phyloP scores from a whole-genome alignment of 2,329 filamentous ascomycete species.

The Diplocarpon rosae region DNA sequence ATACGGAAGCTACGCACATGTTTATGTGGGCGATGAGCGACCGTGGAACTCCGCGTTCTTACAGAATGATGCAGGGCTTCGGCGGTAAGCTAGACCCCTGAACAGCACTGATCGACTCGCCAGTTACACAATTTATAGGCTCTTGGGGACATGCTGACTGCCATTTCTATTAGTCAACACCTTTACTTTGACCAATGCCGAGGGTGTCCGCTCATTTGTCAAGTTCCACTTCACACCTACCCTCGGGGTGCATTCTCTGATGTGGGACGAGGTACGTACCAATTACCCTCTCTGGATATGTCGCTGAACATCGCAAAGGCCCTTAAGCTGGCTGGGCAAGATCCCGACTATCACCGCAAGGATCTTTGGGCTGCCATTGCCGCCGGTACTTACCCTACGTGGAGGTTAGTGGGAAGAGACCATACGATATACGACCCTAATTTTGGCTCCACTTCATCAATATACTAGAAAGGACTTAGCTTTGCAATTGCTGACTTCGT shows the following conservation, averaged over 20 bases:
- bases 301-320: slow-evolving; percentile 28
- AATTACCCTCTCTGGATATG: no score
- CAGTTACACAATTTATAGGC: no score
- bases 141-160: no score
- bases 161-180: slow-evolving; percentile 49
- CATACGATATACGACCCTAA: no score
- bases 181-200: slow-evolving; percentile 54
- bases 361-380: slow-evolving; percentile 67
- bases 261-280: slow-evolving; percentile 54
- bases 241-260: slow-evolving; percentile 58
- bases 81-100: slow-evolving; percentile 30
- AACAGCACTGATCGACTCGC: no score
- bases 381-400: slow-evolving; percentile 58
- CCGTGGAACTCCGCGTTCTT: slow-evolving; percentile 60
- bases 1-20: slow-evolving; percentile 67
- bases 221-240: slow-evolving; percentile 71
- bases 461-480: no score
- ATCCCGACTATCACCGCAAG: slow-evolving; percentile 74
- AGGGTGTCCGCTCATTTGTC: slow-evolving; percentile 60
- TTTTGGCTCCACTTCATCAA: no score
- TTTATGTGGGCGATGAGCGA: slow-evolving; percentile 73
- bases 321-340: slow-evolving; percentile 60
- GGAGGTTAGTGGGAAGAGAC: slow-evolving; percentile 33
- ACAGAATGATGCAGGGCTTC: slow-evolving; percentile 78
- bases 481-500: no score